Conservation (phyloP, 805 yeast genomes). For the Yamadazyma takamatsuzukensis region DNA sequence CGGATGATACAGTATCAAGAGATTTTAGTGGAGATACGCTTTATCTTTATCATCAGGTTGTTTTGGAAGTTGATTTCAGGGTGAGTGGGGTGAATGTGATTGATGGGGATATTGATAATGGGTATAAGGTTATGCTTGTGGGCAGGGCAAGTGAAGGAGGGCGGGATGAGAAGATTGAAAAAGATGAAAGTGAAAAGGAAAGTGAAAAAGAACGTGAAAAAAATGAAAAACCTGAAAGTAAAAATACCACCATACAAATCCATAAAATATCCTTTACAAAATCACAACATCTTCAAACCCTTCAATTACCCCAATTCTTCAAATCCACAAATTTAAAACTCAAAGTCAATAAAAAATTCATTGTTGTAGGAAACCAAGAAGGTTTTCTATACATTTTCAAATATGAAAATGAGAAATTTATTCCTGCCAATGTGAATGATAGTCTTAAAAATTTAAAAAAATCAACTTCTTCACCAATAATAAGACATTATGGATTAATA, state of each 20-base stretch:
- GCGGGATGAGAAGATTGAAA: slow-evolving; percentile 7
- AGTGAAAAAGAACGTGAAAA: slow-evolving; percentile 4
- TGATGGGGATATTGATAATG: neutral
- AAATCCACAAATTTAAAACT: slow-evolving; percentile 8
- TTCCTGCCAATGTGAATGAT: slow-evolving; percentile 16
- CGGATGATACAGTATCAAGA: slow-evolving; percentile 6
- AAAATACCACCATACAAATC: neutral
- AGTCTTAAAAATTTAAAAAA: slow-evolving; percentile 17
- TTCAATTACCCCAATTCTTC: slow-evolving; percentile 10
- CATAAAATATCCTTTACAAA: neutral
- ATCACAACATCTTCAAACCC: slow-evolving; percentile 2
- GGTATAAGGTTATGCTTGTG: slow-evolving; percentile 5
- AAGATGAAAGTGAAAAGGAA: slow-evolving; percentile 4
- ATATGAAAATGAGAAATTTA: slow-evolving; percentile 4
- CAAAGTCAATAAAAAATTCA: slow-evolving; percentile 18
- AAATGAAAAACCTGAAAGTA: neutral
- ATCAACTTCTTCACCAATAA: slow-evolving; percentile 18
- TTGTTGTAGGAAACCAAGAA: slow-evolving; percentile 17
- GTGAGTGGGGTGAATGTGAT: too few species aligned
- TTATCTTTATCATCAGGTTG: slow-evolving; percentile 15
- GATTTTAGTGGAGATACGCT: slow-evolving; percentile 24
- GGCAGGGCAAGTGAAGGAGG: neutral
- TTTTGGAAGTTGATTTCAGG: neutral
- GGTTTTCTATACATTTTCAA: slow-evolving; percentile 20
- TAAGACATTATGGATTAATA: slow-evolving; percentile 10